A percentile compares a stretch with the other conserved stretches of the same genome.
Conservation (phyloP, 768 basidiomycete species). For the Amanita molliuscula region DNA sequence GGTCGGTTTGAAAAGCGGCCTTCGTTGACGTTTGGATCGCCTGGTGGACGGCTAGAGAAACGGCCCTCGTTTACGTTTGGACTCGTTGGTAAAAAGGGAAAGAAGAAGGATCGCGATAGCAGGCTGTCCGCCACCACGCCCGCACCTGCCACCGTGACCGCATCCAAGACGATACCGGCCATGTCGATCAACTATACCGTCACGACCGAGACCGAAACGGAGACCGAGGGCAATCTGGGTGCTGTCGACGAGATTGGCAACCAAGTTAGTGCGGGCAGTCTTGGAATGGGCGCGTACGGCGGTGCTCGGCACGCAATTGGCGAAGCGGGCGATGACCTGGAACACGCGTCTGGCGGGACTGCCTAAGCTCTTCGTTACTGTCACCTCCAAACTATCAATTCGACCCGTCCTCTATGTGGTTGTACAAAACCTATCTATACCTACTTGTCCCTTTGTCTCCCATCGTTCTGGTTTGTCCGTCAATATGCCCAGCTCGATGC, state of each 20-base stretch:
- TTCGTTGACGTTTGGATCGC: not conserved
- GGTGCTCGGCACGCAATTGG: slow-evolving; percentile 23
- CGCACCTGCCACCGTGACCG: not conserved
- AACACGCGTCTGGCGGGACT: slow-evolving; percentile 4
- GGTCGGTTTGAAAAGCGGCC: not conserved
- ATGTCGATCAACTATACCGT: not conserved
- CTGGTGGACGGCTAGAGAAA: not conserved
- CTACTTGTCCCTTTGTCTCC: too few species aligned
- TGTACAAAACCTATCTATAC: too few species aligned
- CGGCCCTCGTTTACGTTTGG: not conserved
- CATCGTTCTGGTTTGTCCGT: too few species aligned
- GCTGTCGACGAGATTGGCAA: not conserved
- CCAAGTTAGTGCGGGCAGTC: not conserved
- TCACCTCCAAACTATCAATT: too few species aligned
- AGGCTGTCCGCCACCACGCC: not conserved
- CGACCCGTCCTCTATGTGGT: too few species aligned
- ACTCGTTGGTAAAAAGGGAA: slow-evolving; percentile 3
- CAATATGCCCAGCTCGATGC: too few species aligned
- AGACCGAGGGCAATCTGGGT: not conserved
- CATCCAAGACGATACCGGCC: not conserved
- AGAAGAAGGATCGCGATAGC: slow-evolving; percentile 4
- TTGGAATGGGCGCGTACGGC: slow-evolving; percentile 11
- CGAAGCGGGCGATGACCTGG: slow-evolving; percentile 18
- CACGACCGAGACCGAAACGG: not conserved
- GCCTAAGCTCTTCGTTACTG: too few species aligned